Evolutionary conservation across 441 rosid species (phyloP), one percentile per base, ranked within the genome.

Genomic region (Flueggea neowawraea): DNA sequence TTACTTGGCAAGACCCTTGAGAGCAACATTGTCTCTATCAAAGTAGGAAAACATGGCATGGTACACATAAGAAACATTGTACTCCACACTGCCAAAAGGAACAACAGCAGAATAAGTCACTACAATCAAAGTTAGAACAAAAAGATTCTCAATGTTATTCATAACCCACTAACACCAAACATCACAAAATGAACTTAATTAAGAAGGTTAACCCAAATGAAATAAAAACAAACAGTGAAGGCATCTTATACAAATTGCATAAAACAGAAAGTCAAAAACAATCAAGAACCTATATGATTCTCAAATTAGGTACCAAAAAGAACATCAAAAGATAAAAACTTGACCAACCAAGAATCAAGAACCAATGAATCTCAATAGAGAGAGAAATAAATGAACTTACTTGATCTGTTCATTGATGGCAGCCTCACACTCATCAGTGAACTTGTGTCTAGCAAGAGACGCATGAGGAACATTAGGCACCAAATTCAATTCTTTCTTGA

Each of bases 1-100:
- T 73, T 81, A 95, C 99, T 88, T 95, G 69, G 97, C 97, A 0
- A 91, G 78, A 12, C 99, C 97, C 72, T 78, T 88, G 58, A 95
- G 85, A 10, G 95, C 99, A 68, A 95, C 79, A 71, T 88, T 87
- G 78, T 95, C 97, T 69, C 97, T 82, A 66, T 91, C 97, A 50
- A 95, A 91, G 75, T 89, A 95, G 13, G 97, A 97, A 63, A 66
- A 86, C 91, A 95, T 31, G 31, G 99, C 84, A 68, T 95, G 97
- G 79, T 95, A 95, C 52, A 83, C 90, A 57, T 89, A 95, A 6
- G 97, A 95, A 15, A 86, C 96, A 63, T 81, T 91, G 82, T 95
- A 95, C 69, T 91, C 99, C 86, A 95, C 96, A 69, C 99, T 95
- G 85, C 10, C 14, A 70, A 33, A 58, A 28, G 17, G 41, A 17